Conservation (phyloP, 225 moss, liverwort and hornwort genomes). For the Polytrichum commune region DNA sequence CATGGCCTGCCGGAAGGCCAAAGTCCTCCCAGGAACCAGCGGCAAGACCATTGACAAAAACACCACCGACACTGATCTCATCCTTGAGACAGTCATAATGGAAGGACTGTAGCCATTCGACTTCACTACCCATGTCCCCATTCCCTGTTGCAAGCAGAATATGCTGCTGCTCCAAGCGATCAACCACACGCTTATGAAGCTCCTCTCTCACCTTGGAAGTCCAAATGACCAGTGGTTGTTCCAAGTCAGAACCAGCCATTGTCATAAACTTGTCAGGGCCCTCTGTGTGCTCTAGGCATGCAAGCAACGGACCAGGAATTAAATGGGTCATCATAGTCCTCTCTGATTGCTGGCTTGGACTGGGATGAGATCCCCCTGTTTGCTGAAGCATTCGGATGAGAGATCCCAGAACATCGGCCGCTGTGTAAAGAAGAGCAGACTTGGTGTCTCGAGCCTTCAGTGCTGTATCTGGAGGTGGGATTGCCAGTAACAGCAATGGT, state of each 20-base stretch:
- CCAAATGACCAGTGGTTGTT: conserved; percentile 92
- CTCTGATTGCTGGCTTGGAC: conserved; percentile 53
- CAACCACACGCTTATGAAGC: conserved; percentile 67
- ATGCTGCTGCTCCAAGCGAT: conserved; percentile 78
- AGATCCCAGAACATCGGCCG: conserved; percentile 89
- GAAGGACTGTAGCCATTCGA: conserved; percentile 86
- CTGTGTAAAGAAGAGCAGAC: conserved; percentile 89
- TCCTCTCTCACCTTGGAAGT: conserved; percentile 76
- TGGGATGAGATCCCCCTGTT: conserved; percentile 53
- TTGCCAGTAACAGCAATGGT: conserved; percentile 82
- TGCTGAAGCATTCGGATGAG: conserved; percentile 71
- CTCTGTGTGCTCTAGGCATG: conserved; percentile 76
- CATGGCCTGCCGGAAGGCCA: conserved; percentile 73
- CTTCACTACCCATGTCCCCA: conserved; percentile 65
- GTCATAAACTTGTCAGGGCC: conserved; percentile 93
- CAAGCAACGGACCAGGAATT: conserved; percentile 76
- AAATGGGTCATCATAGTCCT: conserved; percentile 60
- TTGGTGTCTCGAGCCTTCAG: conserved; percentile 78
- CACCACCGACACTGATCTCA: conserved; percentile 84
- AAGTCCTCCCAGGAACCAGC: conserved; percentile 86
- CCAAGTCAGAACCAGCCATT: conserved; percentile 77
- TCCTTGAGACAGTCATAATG: conserved; percentile 72
- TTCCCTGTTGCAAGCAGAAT: conserved; percentile 65
- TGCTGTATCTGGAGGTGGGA: conserved; percentile 74
- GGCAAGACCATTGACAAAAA: conserved; percentile 82